phyloP scores from a whole-genome alignment of 768 basidiomycete species.

The Calocybe cyanea region DNA sequence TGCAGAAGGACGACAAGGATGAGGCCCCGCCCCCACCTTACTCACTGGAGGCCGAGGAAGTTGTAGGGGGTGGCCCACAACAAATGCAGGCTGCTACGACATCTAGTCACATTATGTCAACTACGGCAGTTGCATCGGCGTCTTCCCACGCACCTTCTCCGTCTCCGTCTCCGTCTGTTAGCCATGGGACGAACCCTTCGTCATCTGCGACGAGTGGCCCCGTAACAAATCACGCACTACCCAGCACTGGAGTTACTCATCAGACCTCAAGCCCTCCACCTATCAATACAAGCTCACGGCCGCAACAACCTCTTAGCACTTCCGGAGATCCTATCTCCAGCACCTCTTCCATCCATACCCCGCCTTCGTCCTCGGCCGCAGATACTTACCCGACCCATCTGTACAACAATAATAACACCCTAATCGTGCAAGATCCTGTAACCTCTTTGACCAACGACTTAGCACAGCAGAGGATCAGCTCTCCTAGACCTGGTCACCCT shows the following conservation, averaged over 20 bases:
- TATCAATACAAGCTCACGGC: conserved; percentile 15
- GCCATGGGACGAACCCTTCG: background rate
- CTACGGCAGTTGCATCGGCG: conserved; percentile 1
- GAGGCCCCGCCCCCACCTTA: conserved; percentile 71
- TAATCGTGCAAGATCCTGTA: conserved; percentile 22
- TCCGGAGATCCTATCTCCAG: conserved; percentile 1
- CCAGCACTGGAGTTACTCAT: conserved; percentile 1
- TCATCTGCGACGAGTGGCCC: conserved; percentile 1
- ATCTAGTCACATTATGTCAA: too few species aligned
- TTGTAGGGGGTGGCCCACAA: background rate
- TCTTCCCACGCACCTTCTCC: conserved; percentile 1
- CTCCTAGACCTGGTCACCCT: conserved; percentile 7
- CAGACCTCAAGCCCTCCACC: conserved; percentile 14
- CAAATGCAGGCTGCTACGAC: conserved; percentile 6
- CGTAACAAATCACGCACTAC: conserved; percentile 3
- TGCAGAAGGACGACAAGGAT: conserved; percentile 40
- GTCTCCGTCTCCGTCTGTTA: background rate
- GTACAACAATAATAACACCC: background rate
- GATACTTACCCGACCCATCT: conserved; percentile 3
- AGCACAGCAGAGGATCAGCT: conserved; percentile 30
- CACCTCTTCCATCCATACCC: background rate
- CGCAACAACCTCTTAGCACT: conserved; percentile 7
- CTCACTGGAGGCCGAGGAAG: conserved; percentile 45
- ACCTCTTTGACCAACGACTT: conserved; percentile 34
- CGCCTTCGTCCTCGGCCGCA: background rate